Conservation (phyloP, 2,329 filamentous ascomycete genomes). For the Aureobasidium melanogenum region DNA sequence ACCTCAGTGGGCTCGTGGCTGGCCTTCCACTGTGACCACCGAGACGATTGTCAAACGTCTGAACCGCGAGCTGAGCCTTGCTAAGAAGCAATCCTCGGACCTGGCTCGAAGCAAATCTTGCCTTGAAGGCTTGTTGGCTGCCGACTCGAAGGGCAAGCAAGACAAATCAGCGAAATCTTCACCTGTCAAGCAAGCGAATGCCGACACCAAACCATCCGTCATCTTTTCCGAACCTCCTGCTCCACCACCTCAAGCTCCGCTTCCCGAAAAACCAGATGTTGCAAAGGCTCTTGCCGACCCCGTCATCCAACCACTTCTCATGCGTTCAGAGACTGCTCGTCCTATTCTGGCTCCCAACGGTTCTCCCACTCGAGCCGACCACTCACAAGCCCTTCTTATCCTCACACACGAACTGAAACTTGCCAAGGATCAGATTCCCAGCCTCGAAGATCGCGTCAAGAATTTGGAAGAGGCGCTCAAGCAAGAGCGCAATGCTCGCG, state of each 20-base stretch:
- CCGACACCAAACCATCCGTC: slow-evolving; percentile 65
- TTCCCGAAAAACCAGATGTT: slow-evolving; percentile 85
- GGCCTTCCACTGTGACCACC: slow-evolving; percentile 80
- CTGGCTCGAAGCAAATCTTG: slow-evolving; percentile 75
- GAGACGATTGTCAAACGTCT: slow-evolving; percentile 89
- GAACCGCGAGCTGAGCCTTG: slow-evolving; percentile 79
- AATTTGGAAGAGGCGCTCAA: slow-evolving; percentile 71
- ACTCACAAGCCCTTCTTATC: slow-evolving; percentile 66
- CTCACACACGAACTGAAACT: slow-evolving; percentile 76
- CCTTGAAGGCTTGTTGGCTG: slow-evolving; percentile 64
- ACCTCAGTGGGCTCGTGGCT: slow-evolving; percentile 71
- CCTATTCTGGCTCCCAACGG: slow-evolving; percentile 44
- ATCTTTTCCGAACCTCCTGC: slow-evolving; percentile 74
- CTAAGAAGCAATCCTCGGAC: slow-evolving; percentile 79
- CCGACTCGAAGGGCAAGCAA: slow-evolving; percentile 50
- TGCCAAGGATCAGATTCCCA: slow-evolving; percentile 79
- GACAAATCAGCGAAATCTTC: slow-evolving; percentile 34
- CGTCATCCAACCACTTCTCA: slow-evolving; percentile 53
- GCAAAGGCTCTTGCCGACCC: slow-evolving; percentile 39
- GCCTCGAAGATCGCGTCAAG: slow-evolving; percentile 68
- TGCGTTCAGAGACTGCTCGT: slow-evolving; percentile 67
- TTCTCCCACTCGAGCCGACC: slow-evolving; percentile 52
- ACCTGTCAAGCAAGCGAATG: slow-evolving; percentile 49
- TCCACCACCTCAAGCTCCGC: slow-evolving; percentile 82
- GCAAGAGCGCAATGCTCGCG: slow-evolving; percentile 71